Base-by-base conservation (phyloP, 2,329 filamentous ascomycete species). In the Colletotrichum graminicola region DNA sequence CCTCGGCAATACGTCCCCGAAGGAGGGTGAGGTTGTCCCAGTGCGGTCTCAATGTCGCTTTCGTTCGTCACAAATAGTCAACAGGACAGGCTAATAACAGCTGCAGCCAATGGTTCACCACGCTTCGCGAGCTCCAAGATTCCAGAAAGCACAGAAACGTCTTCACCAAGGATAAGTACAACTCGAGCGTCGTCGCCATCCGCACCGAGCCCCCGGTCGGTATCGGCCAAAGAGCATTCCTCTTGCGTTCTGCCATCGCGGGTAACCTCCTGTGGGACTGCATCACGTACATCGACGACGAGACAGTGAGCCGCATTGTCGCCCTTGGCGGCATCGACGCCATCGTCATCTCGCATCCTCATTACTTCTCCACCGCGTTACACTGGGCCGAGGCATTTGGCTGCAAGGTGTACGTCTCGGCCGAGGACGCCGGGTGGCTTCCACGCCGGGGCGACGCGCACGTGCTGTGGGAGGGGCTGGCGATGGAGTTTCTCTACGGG, bases 261-360 rank as follows among this genome's bases (percentile, higher is more conserved):
- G 45, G 93, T 0, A 95, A 95, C 78, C 80, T 96, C 1, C 87
- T 96, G 1, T 97, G 93, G 93, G 94, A 96, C 80, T 90, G 92
- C 73, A 84, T 96, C 67, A 87, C 92, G 0, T 89, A 90, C 74
- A 82, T 96, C 3, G 92, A 95, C 77, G 80, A 86, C 1, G 85
- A 85, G 4, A 95, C 93, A 0, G 80, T 93, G 0, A 77, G 81
- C 0, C 78, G 80, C 67, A 89, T 95, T 75, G 84, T 87, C 7
- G 78, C 77, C 0, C 83, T 90, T 8, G 93, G 93, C 54, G 92
- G 92, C 0, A 77, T 97, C 16, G 83, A 83, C 43, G 93, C 91
- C 0, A 94, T 96, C 56, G 90, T 90, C 75, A 93, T 95, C 73
- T 91, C 88, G 14, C 93, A 97, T 80, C 94, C 94, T 63, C 94